A percentile compares a stretch with the other conserved stretches of the same genome.
phyloP scores from a whole-genome alignment of 192 early-diverging fungal species.

The Rhizoclosmatium sp. region DNA sequence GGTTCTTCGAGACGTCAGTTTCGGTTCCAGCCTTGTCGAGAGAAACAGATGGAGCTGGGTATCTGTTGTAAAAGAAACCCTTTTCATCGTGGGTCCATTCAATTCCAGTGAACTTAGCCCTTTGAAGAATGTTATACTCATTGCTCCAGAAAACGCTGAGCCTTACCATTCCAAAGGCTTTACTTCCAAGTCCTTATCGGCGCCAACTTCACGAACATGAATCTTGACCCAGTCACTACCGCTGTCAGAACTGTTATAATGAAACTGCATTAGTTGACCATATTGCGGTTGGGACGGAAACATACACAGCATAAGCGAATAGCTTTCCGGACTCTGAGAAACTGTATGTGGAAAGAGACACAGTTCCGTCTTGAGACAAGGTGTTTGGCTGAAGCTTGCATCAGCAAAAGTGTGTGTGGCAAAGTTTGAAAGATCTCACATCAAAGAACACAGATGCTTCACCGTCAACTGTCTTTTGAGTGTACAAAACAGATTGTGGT shows the following conservation, averaged over 20 bases:
- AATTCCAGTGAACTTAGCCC: conserved; percentile 68
- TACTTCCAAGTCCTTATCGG: conserved; percentile 49
- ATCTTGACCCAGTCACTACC: conserved; percentile 76
- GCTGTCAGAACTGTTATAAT: conserved; percentile 51
- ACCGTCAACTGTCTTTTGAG: conserved; percentile 51
- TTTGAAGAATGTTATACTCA: conserved; percentile 18
- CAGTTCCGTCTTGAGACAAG: conserved; percentile 67
- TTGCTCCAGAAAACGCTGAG: too few relatives aligned
- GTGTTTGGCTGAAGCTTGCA: conserved; percentile 50
- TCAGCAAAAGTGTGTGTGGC: conserved; percentile 34
- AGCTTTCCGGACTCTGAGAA: conserved; percentile 68
- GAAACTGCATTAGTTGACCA: not conserved
- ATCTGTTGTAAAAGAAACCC: conserved; percentile 74
- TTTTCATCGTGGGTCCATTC: conserved; percentile 74
- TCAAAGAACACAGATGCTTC: conserved; percentile 59
- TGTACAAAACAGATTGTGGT: conserved; percentile 67
- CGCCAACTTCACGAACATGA: conserved; percentile 51
- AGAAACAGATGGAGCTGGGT: conserved; percentile 48
- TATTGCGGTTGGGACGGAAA: not conserved
- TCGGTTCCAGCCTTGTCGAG: conserved; percentile 64
- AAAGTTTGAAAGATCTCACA: not conserved
- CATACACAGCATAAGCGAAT: conserved; percentile 61
- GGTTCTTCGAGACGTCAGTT: conserved; percentile 57
- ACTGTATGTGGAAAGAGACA: conserved; percentile 52
- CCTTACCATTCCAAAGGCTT: conserved; percentile 48